Evolutionary conservation across 768 basidiomycete species (phyloP).

Genomic region (Chalciporus sphaerocephalus): DNA sequence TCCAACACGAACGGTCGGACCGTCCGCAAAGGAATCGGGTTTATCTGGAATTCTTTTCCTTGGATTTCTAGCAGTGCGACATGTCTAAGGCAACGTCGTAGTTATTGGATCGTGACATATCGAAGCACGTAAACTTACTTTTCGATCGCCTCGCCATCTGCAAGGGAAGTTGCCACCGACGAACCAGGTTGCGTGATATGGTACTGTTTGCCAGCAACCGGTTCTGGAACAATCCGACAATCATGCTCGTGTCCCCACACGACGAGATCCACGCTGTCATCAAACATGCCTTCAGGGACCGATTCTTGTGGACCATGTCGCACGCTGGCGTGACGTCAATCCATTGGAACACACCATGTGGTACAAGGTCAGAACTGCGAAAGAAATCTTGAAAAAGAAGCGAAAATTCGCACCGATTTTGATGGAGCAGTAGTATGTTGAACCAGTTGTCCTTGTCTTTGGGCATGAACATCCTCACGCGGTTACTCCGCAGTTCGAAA

Average conservation of each 20-base stretch:
- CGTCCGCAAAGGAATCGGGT: slow-evolving; percentile 81
- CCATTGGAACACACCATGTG: too few relatives aligned
- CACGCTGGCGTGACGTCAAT: slow-evolving; percentile 49
- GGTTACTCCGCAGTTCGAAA: slow-evolving; percentile 88
- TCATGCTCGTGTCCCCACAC: slow-evolving; percentile 99
- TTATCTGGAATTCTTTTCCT: slow-evolving; percentile 81
- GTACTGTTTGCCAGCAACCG: slow-evolving; percentile 88
- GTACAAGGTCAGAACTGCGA: slow-evolving; percentile 15
- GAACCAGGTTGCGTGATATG: slow-evolving; percentile 93
- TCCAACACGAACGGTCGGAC: slow-evolving; percentile 94
- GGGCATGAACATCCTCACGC: slow-evolving; percentile 96
- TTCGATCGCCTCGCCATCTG: slow-evolving; percentile 86
- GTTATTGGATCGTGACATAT: not conserved
- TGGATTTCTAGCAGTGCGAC: slow-evolving; percentile 87
- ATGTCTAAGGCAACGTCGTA: slow-evolving; percentile 51
- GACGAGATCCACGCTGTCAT: slow-evolving; percentile 88
- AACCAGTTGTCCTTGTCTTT: slow-evolving; percentile 90
- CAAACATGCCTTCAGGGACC: slow-evolving; percentile 96
- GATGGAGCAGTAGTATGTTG: slow-evolving; percentile 89
- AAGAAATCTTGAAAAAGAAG: not conserved
- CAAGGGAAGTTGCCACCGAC: slow-evolving; percentile 88
- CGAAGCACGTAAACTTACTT: slow-evolving; percentile 51
- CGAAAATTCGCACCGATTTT: slow-evolving; percentile 68
- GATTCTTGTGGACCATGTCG: slow-evolving; percentile 92
- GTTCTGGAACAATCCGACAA: slow-evolving; percentile 86